These are phyloP conservation scores for Candida tetrigidarum DNA, from an alignment of 1,139 yeast genomes.

Conservation along the genomic window DNA sequence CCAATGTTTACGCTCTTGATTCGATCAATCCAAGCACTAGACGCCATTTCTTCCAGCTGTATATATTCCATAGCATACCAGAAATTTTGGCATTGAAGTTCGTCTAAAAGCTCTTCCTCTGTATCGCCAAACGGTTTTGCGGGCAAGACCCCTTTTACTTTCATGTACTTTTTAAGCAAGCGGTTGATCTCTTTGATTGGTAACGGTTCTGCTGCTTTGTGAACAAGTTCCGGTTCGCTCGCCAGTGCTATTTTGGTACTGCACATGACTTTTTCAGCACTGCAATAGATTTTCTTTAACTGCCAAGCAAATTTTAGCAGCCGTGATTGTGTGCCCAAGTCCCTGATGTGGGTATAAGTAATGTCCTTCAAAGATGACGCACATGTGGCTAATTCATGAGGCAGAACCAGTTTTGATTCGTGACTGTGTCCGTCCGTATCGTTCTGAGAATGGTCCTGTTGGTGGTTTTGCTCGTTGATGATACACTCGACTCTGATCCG, in stretches of 20 bases:
- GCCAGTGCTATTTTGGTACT: not conserved
- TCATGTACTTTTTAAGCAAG: constrained; percentile 3
- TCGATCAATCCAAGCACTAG: constrained; percentile 12
- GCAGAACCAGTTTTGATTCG: too few species aligned
- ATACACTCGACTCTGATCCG: constrained; percentile 13
- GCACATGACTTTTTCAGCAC: constrained; percentile 6
- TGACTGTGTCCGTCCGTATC: too few species aligned
- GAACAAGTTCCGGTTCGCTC: constrained; percentile 4
- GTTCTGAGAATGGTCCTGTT: not conserved
- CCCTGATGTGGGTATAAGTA: not conserved
- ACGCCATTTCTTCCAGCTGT: constrained; percentile 10
- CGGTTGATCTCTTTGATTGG: constrained; percentile 6
- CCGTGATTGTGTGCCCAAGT: not conserved
- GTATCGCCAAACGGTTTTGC: not conserved
- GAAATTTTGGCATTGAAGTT: constrained; percentile 13
- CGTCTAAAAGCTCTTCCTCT: constrained; percentile 13
- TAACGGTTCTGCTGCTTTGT: constrained; percentile 4
- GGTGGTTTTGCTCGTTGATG: not conserved
- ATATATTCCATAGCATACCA: constrained; percentile 13
- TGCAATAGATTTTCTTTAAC: constrained; percentile 11
- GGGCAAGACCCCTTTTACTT: not conserved
- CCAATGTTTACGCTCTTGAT: constrained; percentile 2
- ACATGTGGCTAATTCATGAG: not conserved
- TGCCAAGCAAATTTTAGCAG: constrained; percentile 11
- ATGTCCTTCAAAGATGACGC: not conserved